Percentiles rank a stretch among this genome's conserved stretches.
phyloP scores from a whole-genome alignment of 179 eudicot genomes.

The Spinacia oleracea region DNA sequence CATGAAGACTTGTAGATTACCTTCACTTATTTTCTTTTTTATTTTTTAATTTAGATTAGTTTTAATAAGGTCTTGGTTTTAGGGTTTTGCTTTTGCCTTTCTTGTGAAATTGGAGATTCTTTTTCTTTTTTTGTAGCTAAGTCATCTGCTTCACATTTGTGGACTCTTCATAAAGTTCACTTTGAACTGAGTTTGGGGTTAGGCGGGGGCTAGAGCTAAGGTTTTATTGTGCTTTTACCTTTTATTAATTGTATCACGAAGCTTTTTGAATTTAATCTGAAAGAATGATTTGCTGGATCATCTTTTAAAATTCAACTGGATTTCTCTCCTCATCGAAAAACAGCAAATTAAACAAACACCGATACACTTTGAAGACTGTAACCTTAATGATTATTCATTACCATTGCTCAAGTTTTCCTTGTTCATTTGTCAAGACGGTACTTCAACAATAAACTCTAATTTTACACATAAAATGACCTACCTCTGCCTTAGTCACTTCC shows the following conservation, averaged over 20 bases:
- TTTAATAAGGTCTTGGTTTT: neutral
- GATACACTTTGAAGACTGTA: too few relatives aligned
- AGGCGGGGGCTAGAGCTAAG: neutral
- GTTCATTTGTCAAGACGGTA: slow-evolving; percentile 3
- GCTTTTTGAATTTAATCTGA: neutral
- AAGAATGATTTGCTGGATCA: neutral
- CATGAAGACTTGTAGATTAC: too few relatives aligned
- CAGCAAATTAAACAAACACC: too few relatives aligned
- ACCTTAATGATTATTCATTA: neutral
- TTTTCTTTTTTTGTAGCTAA: neutral
- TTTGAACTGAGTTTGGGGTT: neutral
- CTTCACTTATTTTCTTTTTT: neutral
- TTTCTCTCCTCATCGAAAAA: neutral
- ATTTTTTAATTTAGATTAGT: neutral
- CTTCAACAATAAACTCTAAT: neutral
- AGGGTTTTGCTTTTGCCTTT: neutral
- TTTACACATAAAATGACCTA: slow-evolving; percentile 24
- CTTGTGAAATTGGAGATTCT: neutral
- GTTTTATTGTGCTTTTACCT: neutral
- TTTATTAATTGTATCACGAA: neutral
- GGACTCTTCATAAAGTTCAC: neutral
- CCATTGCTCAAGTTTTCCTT: neutral
- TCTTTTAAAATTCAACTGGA: neutral
- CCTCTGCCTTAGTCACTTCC: slow-evolving; percentile 82
- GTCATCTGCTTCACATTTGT: neutral